These are phyloP conservation scores for Candida sp. DNA, from an alignment of 1,139 yeast genomes.

Conservation along the genomic window DNA sequence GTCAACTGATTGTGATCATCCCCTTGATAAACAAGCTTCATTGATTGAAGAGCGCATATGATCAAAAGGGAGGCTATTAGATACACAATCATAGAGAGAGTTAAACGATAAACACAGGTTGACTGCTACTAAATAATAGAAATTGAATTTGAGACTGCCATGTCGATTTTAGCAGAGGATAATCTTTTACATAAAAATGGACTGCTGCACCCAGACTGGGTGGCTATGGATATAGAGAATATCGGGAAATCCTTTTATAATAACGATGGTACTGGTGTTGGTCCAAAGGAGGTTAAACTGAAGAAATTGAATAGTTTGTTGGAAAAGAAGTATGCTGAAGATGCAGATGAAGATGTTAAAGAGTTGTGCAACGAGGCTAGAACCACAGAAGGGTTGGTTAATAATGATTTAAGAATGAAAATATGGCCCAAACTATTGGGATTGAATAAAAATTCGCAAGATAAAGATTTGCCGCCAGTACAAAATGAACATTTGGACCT, in stretches of 20 bases:
- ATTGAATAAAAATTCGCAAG: neutral
- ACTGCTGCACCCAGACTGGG: slow-evolving; percentile 40
- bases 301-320: neutral
- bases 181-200: neutral
- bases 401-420: slow-evolving; percentile 32
- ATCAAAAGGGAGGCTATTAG: neutral
- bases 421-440: slow-evolving; percentile 49
- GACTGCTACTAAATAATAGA: neutral
- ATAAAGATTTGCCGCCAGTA: neutral
- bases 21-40: neutral
- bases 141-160: no score
- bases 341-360: slow-evolving; percentile 4
- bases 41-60: neutral
- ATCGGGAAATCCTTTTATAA: slow-evolving; percentile 49
- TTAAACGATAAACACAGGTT: neutral
- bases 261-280: slow-evolving; percentile 19
- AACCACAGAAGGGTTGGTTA: slow-evolving; percentile 49
- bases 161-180: slow-evolving; percentile 2
- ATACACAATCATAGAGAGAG: neutral
- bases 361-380: slow-evolving; percentile 32
- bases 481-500: neutral
- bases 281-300: neutral
- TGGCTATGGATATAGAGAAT: slow-evolving; percentile 46
- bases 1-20: neutral
- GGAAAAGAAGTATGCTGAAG: neutral